phyloP scores from a whole-genome alignment of 768 basidiomycete genomes.

The Trametopsis cervina region DNA sequence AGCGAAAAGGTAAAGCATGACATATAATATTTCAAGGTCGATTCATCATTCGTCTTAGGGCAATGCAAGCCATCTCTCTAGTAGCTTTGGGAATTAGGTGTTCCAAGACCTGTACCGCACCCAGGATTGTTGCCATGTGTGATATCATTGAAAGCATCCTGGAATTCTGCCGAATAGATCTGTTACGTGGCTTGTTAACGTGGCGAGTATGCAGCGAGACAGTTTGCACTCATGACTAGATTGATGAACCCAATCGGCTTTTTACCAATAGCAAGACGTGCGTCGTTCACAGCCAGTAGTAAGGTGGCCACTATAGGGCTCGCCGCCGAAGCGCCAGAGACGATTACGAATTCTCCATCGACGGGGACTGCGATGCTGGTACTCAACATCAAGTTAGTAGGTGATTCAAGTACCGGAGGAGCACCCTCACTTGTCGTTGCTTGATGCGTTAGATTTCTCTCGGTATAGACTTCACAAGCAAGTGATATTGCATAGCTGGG shows the following conservation, averaged over 20 bases:
- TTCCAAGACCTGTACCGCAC: slow-evolving; percentile 29
- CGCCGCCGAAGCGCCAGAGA: slow-evolving; percentile 58
- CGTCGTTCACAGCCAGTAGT: slow-evolving; percentile 45
- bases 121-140: slow-evolving; percentile 29
- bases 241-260: slow-evolving; percentile 31
- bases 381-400: too few relatives aligned
- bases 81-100: slow-evolving; percentile 20
- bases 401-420: too few relatives aligned
- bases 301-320: slow-evolving; percentile 58
- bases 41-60: too few relatives aligned
- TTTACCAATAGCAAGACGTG: slow-evolving; percentile 23
- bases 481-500: too few relatives aligned
- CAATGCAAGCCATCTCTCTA: not conserved
- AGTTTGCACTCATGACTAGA: slow-evolving; percentile 27
- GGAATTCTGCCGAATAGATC: not conserved
- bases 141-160: slow-evolving; percentile 26
- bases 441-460: too few relatives aligned
- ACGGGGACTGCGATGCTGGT: slow-evolving; percentile 37
- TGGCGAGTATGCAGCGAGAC: too few relatives aligned
- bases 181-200: too few relatives aligned
- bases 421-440: too few relatives aligned
- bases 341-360: slow-evolving; percentile 9
- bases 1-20: too few relatives aligned
- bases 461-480: too few relatives aligned
- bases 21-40: too few relatives aligned